A percentile compares a stretch with the other conserved stretches of the same genome.
phyloP scores from a whole-genome alignment of 176 grass and related monocot genomes.

The Cenchrus americanus region DNA sequence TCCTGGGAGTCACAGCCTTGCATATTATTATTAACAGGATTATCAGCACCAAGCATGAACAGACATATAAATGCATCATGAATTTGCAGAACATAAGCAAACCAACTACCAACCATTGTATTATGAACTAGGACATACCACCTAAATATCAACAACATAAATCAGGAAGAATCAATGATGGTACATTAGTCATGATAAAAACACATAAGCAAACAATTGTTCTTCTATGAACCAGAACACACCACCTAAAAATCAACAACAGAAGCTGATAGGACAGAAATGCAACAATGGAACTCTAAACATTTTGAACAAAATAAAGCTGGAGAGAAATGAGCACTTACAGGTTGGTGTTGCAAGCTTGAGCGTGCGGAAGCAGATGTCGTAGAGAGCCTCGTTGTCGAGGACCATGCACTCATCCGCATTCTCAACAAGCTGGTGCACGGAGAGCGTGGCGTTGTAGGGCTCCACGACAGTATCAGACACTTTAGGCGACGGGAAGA shows the following conservation, averaged over 20 bases:
- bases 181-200: too few relatives aligned
- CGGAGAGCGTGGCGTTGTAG: constrained; percentile 85
- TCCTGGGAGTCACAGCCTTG: background rate
- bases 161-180: too few relatives aligned
- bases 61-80: background rate
- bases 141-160: too few relatives aligned
- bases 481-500: constrained; percentile 87
- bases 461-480: constrained; percentile 87
- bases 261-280: background rate
- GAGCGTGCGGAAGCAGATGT: constrained; percentile 88
- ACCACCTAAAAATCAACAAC: background rate
- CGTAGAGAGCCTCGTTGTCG: constrained; percentile 27
- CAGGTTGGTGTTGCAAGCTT: constrained; percentile 80
- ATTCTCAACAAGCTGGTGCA: constrained; percentile 87
- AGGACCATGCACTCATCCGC: constrained; percentile 92
- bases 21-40: background rate
- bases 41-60: background rate
- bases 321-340: constrained; percentile 24
- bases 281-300: background rate
- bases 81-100: background rate
- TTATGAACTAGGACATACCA: too few relatives aligned
- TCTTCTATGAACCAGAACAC: background rate
- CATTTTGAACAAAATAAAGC: background rate
- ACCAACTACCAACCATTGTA: too few relatives aligned
- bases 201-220: background rate